phyloP scores from a whole-genome alignment of 2,329 filamentous ascomycete species.

The Coniosporium uncinatum region DNA sequence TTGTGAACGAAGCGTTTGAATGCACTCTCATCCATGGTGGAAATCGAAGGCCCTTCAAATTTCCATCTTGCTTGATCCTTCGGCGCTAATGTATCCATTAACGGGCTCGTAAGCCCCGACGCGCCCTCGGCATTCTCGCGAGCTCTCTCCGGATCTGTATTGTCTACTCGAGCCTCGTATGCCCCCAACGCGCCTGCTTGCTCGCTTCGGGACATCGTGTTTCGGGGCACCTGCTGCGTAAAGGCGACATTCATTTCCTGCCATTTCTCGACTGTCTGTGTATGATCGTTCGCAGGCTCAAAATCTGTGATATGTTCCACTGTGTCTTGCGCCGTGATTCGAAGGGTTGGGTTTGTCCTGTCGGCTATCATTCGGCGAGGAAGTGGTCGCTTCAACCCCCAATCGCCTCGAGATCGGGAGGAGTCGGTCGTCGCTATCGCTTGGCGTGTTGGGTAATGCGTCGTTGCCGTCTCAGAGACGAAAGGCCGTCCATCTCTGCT shows the following conservation, averaged over 20 bases:
- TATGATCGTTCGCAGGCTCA: slow-evolving; percentile 75
- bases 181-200: too few species aligned
- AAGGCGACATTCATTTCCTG: slow-evolving; percentile 75
- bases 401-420: slow-evolving; percentile 76
- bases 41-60: slow-evolving; percentile 52
- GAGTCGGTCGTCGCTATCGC: slow-evolving; percentile 72
- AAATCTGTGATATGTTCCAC: slow-evolving; percentile 89
- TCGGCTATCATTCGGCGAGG: slow-evolving; percentile 70
- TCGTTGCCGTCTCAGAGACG: slow-evolving; percentile 65
- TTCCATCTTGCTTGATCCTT: slow-evolving; percentile 40
- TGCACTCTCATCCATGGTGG: slow-evolving; percentile 47
- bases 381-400: slow-evolving; percentile 85
- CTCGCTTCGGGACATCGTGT: too few species aligned
- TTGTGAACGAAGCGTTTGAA: slow-evolving; percentile 43
- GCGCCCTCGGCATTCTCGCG: too few species aligned
- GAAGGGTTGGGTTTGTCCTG: slow-evolving; percentile 58
- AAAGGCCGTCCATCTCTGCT: slow-evolving; percentile 36
- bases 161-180: slow-evolving; percentile 23
- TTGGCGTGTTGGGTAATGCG: slow-evolving; percentile 74
- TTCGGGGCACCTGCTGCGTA: too few species aligned
- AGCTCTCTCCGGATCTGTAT: slow-evolving; percentile 22
- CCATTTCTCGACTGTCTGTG: slow-evolving; percentile 77
- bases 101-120: too few species aligned
- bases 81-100: slow-evolving; percentile 18
- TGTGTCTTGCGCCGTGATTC: slow-evolving; percentile 75